Evolutionary conservation across 2,329 filamentous ascomycete genomes (phyloP).

Genomic region (Penicillium sp.): DNA sequence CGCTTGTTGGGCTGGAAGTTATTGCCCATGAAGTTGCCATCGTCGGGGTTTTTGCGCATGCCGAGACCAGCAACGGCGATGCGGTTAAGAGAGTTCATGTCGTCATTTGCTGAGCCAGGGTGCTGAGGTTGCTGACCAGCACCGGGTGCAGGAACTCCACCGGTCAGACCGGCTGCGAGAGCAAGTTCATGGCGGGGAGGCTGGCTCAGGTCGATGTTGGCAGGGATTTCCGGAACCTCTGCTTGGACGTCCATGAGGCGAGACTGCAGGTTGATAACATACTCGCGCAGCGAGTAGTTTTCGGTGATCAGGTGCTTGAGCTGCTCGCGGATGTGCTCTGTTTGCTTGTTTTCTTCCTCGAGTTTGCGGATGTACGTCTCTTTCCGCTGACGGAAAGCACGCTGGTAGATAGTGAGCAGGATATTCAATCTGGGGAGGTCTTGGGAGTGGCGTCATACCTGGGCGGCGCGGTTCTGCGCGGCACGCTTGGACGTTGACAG

Average conservation of each 20-base stretch:
- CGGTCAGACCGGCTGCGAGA: constrained; percentile 23
- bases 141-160: constrained; percentile 21
- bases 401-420: constrained; percentile 47
- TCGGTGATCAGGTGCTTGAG: constrained; percentile 80
- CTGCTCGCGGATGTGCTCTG: constrained; percentile 65
- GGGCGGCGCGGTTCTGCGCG: constrained; percentile 91
- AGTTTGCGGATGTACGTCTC: constrained; percentile 98
- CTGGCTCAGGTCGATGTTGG: constrained; percentile 66
- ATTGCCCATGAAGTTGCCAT: constrained; percentile 32
- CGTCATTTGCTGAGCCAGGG: constrained; percentile 29
- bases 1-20: constrained; percentile 32
- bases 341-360: constrained; percentile 85
- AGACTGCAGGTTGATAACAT: constrained; percentile 84
- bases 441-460: constrained; percentile 56
- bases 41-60: constrained; percentile 42
- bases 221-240: constrained; percentile 77
- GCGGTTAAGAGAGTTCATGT: constrained; percentile 41
- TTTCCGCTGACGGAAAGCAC: constrained; percentile 94
- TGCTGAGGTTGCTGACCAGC: constrained; percentile 29
- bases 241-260: constrained; percentile 76
- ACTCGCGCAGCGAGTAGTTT: constrained; percentile 86
- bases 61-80: constrained; percentile 42
- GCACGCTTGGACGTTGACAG: constrained; percentile 93
- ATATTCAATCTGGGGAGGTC: no score
- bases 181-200: constrained; percentile 41